Base-by-base conservation (phyloP, 805 yeast genomes). In the Saturnispora gosingensis region DNA sequence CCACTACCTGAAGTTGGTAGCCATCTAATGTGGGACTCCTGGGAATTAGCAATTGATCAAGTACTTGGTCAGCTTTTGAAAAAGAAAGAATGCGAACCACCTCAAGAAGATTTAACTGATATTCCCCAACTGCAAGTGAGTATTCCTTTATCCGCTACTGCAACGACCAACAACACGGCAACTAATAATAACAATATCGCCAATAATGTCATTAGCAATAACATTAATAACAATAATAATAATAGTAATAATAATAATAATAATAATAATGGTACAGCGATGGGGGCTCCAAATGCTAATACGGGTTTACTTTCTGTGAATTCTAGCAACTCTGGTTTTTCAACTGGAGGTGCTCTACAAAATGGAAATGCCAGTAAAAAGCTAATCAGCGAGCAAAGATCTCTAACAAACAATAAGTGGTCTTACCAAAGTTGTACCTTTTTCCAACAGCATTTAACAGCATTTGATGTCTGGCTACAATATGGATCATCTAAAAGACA, bases 41-140 rank as follows among this genome's bases (percentile, higher is more conserved):
- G 99, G 98, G 98, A 93, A 63, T 72, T 93, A 56, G 97, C 99
- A 0, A 83, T 93, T 40, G 98, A 93, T 64, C 97, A 93, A 63
- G 95, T 95, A 4, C 71, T 93, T 44, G 80, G 87, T 2, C 89
- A 85, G 60, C 67, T 85, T 42, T 73, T 85, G 49, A 77, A 76
- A 39, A 64, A 57, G 44, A 66, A 64, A 46, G 53, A 56, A 35
- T 51, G 53, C 2, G 68, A 65, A 24, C 56, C 59, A 3, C 53
- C 60, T 15, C 54, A 53, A 20, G 60, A 48, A 34, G 67, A 59
- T 43, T 46, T 57, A 40, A 45, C 60, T 7, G 69, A 64, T 45
- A 64, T 63, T 11, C 69, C 67, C 1, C 67, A 63, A 42, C 49
- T 66, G 16, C 68, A 62, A 44, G 60, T 57, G 2, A 28, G 46